Evolutionary conservation across 2,329 filamentous ascomycete genomes (phyloP).

Genomic region (Fusarium sp.): DNA sequence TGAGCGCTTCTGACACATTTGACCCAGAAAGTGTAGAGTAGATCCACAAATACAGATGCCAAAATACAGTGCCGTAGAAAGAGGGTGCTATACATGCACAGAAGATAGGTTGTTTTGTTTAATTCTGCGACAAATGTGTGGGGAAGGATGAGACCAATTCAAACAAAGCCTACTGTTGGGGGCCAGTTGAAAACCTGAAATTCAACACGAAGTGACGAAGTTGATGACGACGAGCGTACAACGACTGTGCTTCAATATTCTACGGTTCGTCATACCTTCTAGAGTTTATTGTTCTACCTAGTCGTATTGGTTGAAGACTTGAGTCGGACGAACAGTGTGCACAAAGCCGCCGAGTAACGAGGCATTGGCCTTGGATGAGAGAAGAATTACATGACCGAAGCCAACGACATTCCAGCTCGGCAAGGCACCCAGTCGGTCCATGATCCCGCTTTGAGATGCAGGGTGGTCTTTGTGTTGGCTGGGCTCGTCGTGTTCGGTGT

Average conservation of each 20-base stretch:
- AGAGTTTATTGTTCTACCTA: background rate
- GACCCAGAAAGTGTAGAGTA: slow-evolving; percentile 7
- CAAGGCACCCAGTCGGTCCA: slow-evolving; percentile 8
- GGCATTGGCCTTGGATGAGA: slow-evolving; percentile 1
- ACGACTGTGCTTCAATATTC: background rate
- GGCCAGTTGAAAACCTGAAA: slow-evolving; percentile 21
- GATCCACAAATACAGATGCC: slow-evolving; percentile 14
- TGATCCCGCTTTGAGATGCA: slow-evolving; percentile 21
- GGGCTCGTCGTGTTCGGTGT: background rate
- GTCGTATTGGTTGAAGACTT: slow-evolving; percentile 2
- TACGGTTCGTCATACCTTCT: background rate
- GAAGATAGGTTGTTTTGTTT: background rate
- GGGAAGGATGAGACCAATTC: slow-evolving; percentile 8
- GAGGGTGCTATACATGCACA: no score
- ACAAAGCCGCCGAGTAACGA: background rate
- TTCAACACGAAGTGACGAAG: slow-evolving; percentile 11
- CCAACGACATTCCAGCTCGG: slow-evolving; percentile 9
- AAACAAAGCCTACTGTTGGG: slow-evolving; percentile 11
- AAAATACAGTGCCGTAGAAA: slow-evolving; percentile 5
- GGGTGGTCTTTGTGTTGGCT: slow-evolving; percentile 1
- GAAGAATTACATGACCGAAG: slow-evolving; percentile 3
- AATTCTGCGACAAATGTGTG: slow-evolving; percentile 23
- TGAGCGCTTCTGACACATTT: slow-evolving; percentile 22
- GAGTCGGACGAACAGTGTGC: background rate
- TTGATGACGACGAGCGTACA: slow-evolving; percentile 22